Evolutionary conservation across 371 early-diverging fungal species (phyloP), one percentile per base, ranked within the genome.

Genomic region (Conidiobolus coronatus): DNA sequence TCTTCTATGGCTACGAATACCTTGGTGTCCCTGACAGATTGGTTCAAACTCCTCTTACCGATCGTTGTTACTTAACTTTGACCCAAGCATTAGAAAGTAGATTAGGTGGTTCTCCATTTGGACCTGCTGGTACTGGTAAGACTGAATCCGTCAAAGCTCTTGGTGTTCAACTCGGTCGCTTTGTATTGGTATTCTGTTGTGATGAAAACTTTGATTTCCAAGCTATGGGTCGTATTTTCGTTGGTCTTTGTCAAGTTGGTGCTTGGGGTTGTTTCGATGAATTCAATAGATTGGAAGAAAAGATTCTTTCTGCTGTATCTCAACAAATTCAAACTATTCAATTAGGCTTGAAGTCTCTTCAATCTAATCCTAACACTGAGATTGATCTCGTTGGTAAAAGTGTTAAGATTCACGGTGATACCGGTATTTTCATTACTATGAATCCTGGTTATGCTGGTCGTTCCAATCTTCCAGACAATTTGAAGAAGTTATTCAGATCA

Each of bases 231-330:
- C 88, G 98, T 60, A 98, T 99, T 50, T 98, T 99, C 56, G 77
- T 88, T 52, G 98, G 98, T 54, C 75, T 96, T 51, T 91, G 86
- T 58, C 88, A 87, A 58, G 97, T 92, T 9, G 97, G 96, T 33
- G 94, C 94, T 0, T 98, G 92, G 93, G 92, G 98, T 49, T 95
- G 97, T 67, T 96, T 98, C 60, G 99, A 98, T 66, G 98, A 99
- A 65, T 99, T 98, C 66, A 99, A 99, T 63, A 81, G 99, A 50
- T 64, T 99, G 54, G 93, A 91, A 58, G 92, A 91, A 64, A 71
- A 94, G 49, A 94, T 95, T 43, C 68, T 99, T 56, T 92, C 93
- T 20, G 94, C 96, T 23, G 93, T 98, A 3, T 92, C 94, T 21
- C 98, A 98, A 62, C 94, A 96, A 61, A 86, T 98, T 21, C 95